Evolutionary conservation across 345 rosid genomes (phyloP).

Genomic region (Psidium guajava): DNA sequence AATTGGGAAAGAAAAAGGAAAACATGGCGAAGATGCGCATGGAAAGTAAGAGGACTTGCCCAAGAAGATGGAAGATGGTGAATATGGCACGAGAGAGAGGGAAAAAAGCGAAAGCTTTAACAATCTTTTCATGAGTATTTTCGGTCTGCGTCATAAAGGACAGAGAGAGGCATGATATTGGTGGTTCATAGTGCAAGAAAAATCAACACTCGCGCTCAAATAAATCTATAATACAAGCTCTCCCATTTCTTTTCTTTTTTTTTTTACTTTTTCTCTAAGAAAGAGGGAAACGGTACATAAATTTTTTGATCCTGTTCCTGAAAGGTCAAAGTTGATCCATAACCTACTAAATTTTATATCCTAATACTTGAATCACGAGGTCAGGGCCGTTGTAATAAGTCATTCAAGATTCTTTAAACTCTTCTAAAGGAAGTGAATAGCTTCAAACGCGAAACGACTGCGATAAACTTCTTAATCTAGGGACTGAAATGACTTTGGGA

Average conservation of each 20-base stretch:
- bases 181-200: background rate
- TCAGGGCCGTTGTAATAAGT: background rate
- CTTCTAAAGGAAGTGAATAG: background rate
- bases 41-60: background rate
- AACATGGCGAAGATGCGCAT: background rate
- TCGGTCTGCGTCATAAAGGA: background rate
- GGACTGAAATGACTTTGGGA: background rate
- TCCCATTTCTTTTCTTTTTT: too few species aligned
- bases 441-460: background rate
- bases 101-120: background rate
- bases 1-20: background rate
- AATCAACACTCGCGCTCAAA: background rate
- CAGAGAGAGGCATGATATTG: background rate
- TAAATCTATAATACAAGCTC: background rate
- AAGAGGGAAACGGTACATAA: background rate
- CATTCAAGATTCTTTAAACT: background rate
- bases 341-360: background rate
- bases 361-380: accelerated
- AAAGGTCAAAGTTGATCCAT: too few species aligned
- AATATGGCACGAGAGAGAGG: background rate
- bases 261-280: background rate
- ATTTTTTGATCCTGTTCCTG: background rate
- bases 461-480: background rate
- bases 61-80: background rate
- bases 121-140: background rate